These are phyloP conservation scores for Sparassis latifolia DNA, from an alignment of 1,284 basidiomycete genomes.

Conservation along the genomic window DNA sequence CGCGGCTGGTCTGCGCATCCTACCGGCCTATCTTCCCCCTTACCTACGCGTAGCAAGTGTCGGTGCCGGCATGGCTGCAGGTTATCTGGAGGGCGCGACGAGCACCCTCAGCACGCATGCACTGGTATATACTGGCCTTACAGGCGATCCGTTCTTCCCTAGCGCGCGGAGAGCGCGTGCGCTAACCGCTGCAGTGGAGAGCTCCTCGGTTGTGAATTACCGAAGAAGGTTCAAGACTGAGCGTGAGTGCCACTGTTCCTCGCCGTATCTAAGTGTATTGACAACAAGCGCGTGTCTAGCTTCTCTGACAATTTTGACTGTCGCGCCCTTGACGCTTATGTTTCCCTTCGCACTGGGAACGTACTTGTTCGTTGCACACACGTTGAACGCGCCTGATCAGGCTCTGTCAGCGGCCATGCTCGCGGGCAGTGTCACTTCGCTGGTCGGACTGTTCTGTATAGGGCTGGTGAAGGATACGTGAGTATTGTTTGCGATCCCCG, in stretches of 20 bases:
- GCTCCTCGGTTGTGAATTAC: conserved; percentile 30
- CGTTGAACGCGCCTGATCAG: conserved; percentile 68
- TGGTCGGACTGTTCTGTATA: conserved; percentile 79
- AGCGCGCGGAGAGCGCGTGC: conserved; percentile 65
- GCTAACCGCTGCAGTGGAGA: conserved; percentile 43
- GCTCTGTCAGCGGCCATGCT: conserved; percentile 75
- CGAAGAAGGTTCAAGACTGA: conserved; percentile 48
- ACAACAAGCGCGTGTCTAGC: conserved; percentile 32
- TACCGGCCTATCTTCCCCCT: conserved; percentile 51
- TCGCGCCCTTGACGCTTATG: conserved; percentile 73
- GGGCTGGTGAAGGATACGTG: conserved; percentile 77
- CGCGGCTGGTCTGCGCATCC: conserved; percentile 42
- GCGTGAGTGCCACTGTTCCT: conserved; percentile 34
- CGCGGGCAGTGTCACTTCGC: conserved; percentile 73
- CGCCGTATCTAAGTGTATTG: neutral
- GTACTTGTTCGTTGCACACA: conserved; percentile 86
- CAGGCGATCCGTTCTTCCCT: conserved; percentile 78
- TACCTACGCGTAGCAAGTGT: conserved; percentile 35
- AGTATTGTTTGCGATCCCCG: conserved; percentile 19
- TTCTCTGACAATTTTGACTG: conserved; percentile 67
- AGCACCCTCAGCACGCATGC: conserved; percentile 79
- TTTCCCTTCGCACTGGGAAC: conserved; percentile 79
- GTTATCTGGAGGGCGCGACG: conserved; percentile 55
- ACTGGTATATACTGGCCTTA: conserved; percentile 81
- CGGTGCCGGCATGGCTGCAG: conserved; percentile 38